Evolutionary conservation across 31 red algal genomes (phyloP), one percentile per base, ranked within the genome.

Genomic region (Asparagopsis taxiformis): DNA sequence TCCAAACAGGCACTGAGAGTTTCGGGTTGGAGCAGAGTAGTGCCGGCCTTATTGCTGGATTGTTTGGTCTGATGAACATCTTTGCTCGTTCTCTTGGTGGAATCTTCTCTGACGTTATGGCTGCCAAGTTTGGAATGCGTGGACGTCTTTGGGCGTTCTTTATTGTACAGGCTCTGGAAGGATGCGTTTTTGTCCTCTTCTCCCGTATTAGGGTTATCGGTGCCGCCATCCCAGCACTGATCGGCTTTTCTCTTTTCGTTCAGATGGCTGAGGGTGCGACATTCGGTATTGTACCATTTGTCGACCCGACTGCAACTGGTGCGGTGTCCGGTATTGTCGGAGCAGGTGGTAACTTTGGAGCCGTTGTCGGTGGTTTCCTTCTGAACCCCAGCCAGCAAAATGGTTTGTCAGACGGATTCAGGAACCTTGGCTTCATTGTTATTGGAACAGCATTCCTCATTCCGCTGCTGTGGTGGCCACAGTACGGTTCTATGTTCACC

Each of bases 61-160:
- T 99, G 0, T 99, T 99, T 58, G 95, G 95, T 54, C 62, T 94
- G 0, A 94, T 94, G 95, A 99, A 99, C 62, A 2, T 99, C 15
- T 98, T 98, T 67, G 95, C 95, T 15, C 86, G 95, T 19, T 81
- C 91, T 15, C 30, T 98, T 15, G 95, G 95, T 19, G 95, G 95
- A 0, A 59, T 93, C 21, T 63, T 76, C 24, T 91, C 87, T 25
- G 95, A 99, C 34, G 0, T 88, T 29, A 58, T 73, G 34, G 81
- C 79, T 1, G 33, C 51, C 21, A 68, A 57, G 37, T 99, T 72
- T 29, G 90, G 95, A 10, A 91, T 99, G 87, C 75, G 86, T n/a
- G 95, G 95, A 55, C 82, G 95, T 31, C 51, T 99, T 68, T 87
- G 80, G 85, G 76, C 80, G n/a, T 91, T 94, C 64, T 99, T 99